Evolutionary conservation across 2,329 filamentous ascomycete genomes (phyloP).

Genomic region (Aspergillus sp.): DNA sequence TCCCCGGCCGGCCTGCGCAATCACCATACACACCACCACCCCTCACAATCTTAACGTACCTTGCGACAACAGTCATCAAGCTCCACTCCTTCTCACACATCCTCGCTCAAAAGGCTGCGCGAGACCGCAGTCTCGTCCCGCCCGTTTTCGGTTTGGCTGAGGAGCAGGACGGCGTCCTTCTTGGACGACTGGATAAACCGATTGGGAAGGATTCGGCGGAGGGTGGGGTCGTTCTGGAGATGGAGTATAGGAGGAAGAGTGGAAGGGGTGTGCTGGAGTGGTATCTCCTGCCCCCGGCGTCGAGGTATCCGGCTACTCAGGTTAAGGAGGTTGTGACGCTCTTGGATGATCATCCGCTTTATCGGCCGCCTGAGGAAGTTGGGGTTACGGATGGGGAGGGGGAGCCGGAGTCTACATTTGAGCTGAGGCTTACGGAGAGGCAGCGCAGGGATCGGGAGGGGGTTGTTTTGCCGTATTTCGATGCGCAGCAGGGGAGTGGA

Average conservation of each 20-base stretch:
- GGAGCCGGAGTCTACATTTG: slow-evolving; percentile 77
- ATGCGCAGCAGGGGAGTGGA: slow-evolving; percentile 77
- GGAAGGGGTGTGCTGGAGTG: slow-evolving; percentile 76
- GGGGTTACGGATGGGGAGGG: slow-evolving; percentile 49
- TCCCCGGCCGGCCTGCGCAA: slow-evolving; percentile 59
- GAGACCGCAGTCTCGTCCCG: slow-evolving; percentile 72
- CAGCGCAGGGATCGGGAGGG: slow-evolving; percentile 85
- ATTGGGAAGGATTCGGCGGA: slow-evolving; percentile 47
- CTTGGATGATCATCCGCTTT: slow-evolving; percentile 77
- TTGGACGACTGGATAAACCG: slow-evolving; percentile 60
- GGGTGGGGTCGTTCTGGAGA: slow-evolving; percentile 72
- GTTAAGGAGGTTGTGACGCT: slow-evolving; percentile 61
- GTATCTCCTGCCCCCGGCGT: slow-evolving; percentile 60
- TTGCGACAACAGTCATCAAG: slow-evolving; percentile 84
- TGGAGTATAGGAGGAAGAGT: slow-evolving; percentile 84
- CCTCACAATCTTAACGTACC: slow-evolving; percentile 74
- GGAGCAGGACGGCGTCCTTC: slow-evolving; percentile 75
- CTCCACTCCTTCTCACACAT: slow-evolving; percentile 75
- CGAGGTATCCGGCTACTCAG: slow-evolving; percentile 50
- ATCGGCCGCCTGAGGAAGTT: slow-evolving; percentile 55
- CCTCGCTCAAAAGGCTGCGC: slow-evolving; percentile 73
- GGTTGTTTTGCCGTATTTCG: slow-evolving; percentile 92
- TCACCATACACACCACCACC: slow-evolving; percentile 64
- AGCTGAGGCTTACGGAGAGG: slow-evolving; percentile 84
- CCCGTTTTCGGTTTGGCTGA: slow-evolving; percentile 81